Evolutionary conservation across 305 asterid genomes (phyloP).

Genomic region (Fraxinus paxiana): DNA sequence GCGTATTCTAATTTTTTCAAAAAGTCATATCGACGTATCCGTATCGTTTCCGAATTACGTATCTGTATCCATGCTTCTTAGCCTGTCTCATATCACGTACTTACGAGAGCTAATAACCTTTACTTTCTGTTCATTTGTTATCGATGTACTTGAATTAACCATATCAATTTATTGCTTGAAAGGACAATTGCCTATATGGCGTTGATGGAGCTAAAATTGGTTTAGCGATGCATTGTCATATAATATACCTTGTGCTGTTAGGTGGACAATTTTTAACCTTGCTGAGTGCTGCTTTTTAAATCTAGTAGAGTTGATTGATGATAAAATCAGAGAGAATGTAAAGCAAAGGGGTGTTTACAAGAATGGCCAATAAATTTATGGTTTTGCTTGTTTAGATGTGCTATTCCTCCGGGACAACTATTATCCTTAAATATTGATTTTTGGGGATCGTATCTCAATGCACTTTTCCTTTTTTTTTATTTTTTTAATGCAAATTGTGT

Average conservation of each 20-base stretch:
- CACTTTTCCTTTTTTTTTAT: not conserved
- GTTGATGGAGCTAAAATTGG: not conserved
- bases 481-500: not conserved
- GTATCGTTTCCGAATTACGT: too few relatives aligned
- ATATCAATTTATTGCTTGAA: not conserved
- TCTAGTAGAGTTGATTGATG: not conserved
- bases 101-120: not conserved
- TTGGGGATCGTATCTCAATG: not conserved
- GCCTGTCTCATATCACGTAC: not conserved
- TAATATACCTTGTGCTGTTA: not conserved
- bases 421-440: not conserved
- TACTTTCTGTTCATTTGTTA: slow-evolving; percentile 13
- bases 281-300: slow-evolving; percentile 7
- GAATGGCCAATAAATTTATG: not conserved
- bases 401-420: not conserved
- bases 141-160: not conserved
- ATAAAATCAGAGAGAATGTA: not conserved
- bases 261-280: not conserved
- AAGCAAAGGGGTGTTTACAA: not conserved
- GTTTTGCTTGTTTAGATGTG: not conserved
- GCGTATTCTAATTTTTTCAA: too few relatives aligned
- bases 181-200: not conserved
- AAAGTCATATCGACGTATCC: too few relatives aligned
- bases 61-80: too few relatives aligned
- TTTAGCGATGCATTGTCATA: not conserved